phyloP scores from a whole-genome alignment of 2,329 filamentous ascomycete species.

The Aspergillus glaucus region DNA sequence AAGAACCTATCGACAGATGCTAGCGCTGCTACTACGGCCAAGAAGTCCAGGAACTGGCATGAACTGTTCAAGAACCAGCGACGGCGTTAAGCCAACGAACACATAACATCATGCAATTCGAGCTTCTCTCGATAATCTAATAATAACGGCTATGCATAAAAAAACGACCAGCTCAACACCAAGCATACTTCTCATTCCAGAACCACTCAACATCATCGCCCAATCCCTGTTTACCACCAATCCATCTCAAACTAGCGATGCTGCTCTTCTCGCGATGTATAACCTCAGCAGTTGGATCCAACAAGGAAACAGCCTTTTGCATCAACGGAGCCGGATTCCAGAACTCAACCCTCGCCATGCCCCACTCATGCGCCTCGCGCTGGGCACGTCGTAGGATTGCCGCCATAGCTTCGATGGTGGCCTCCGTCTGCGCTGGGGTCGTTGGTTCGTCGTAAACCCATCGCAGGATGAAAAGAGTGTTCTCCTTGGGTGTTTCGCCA shows the following conservation, averaged over 20 bases:
- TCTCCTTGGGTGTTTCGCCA: conserved; percentile 28
- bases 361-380: conserved; percentile 64
- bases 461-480: conserved; percentile 39
- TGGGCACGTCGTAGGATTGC: conserved; percentile 63
- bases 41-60: conserved; percentile 38
- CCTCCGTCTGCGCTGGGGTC: conserved; percentile 41
- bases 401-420: conserved; percentile 49
- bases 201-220: conserved; percentile 40
- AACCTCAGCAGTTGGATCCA: conserved; percentile 33
- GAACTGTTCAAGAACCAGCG: conserved; percentile 36
- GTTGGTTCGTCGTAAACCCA: conserved; percentile 36
- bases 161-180: conserved; percentile 34
- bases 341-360: conserved; percentile 63
- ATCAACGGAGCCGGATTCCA: conserved; percentile 71
- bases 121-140: no score
- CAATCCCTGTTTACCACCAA: conserved; percentile 31
- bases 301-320: conserved; percentile 34
- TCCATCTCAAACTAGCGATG: conserved; percentile 43
- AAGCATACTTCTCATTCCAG: conserved; percentile 45
- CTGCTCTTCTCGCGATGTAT: conserved; percentile 42
- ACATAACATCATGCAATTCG: not conserved
- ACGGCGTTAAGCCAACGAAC: conserved; percentile 18
- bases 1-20: conserved; percentile 18
- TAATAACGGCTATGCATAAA: not conserved
- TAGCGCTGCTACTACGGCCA: conserved; percentile 20